Evolutionary conservation across 306 rosid genomes (phyloP), one percentile per base, ranked within the genome.

Genomic region (Corylus heterophylla): DNA sequence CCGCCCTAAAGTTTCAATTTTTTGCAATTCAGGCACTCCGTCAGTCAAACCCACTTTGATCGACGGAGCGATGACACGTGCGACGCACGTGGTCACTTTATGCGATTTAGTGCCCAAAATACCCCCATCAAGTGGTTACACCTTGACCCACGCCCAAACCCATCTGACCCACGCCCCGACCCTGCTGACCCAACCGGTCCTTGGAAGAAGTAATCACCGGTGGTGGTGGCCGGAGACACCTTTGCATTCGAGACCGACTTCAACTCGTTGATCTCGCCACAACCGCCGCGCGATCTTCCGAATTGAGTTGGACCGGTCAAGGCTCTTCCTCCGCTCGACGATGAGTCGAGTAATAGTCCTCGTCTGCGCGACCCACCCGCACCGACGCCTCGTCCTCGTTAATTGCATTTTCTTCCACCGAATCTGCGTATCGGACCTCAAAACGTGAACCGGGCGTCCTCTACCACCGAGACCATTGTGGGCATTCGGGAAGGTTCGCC

Each of bases 201-300:
- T 6, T 81, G 84, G 61, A 83, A 77, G 84, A 82, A 80, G 85
- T 76, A 86, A 71, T 89, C 98, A 58, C 73, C 84, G 7, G 89
- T 73, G 25, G 74, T 82, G 8, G 89, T 80, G 9, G 89, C 89
- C 27, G 96, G 94, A 48, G 89, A 82, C 54, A 94, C 96, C 80
- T 92, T 94, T 0, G 96, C 87, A 71, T 89, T 90, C 0, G 94
- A 89, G 85, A 84, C 93, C 4, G 90, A 80, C 80, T 91, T 95
- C 84, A 91, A 69, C 45, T 95, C 99, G 58, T 95, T 97, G 76
- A 93, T 90, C 75, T 95, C 2, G 97, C 98, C 81, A 95, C 97
- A 70, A 93, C 97, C 1, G 97, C 99, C 58, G 95, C 98, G 98
- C 99, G 7, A 97, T 91, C 81, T 89, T 95, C 83, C 98, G 59